Percentiles rank a stretch among this genome's conserved stretches.
phyloP scores from a whole-genome alignment of 768 basidiomycete species.

The Boletus rufocinnamomeus region DNA sequence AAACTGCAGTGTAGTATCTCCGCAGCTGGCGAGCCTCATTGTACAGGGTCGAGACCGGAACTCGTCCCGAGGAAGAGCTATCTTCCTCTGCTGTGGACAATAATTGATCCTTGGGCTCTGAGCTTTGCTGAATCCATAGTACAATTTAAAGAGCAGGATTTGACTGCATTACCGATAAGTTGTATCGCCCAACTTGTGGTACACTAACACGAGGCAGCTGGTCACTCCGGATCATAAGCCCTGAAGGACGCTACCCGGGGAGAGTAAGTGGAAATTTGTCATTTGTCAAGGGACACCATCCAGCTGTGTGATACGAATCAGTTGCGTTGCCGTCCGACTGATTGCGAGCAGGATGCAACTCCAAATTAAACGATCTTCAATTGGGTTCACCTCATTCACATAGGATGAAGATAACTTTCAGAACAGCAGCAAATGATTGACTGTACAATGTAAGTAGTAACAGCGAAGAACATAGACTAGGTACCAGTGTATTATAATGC shows the following conservation, averaged over 20 bases:
- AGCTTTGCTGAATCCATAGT: too few relatives aligned
- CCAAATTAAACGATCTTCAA: not conserved
- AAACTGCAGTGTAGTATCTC: too few relatives aligned
- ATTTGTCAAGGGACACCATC: not conserved
- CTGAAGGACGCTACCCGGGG: not conserved
- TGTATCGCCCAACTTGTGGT: not conserved
- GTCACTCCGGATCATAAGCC: not conserved
- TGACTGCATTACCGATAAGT: not conserved
- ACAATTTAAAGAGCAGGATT: not conserved
- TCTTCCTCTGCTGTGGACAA: too few relatives aligned
- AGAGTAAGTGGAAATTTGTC: not conserved
- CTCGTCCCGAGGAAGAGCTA: not conserved
- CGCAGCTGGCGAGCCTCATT: slow-evolving; percentile 3
- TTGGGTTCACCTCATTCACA: not conserved
- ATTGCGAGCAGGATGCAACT: not conserved
- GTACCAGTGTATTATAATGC: not conserved
- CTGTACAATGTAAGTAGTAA: not conserved
- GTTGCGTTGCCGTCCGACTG: not conserved
- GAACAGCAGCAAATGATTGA: not conserved
- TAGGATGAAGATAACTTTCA: not conserved
- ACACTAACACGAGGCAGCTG: not conserved
- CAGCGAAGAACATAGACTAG: not conserved
- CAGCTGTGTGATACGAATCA: not conserved
- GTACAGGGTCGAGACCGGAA: not conserved
- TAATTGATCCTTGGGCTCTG: not conserved